Evolutionary conservation across 139 green algal genomes (phyloP).

Genomic region (Volvox reticuliferus): DNA sequence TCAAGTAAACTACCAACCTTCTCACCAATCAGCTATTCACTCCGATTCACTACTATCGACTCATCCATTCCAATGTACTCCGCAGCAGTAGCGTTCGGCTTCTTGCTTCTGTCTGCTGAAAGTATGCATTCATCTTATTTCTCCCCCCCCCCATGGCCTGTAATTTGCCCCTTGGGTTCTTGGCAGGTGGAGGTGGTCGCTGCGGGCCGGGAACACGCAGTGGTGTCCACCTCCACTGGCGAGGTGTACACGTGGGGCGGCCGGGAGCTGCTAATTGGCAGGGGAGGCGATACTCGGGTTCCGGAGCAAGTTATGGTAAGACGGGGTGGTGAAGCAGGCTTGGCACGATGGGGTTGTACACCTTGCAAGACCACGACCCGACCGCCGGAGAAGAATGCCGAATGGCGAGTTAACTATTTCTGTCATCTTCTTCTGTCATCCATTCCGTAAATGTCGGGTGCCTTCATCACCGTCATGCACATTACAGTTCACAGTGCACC

Average conservation of each 20-base stretch:
- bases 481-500: too few relatives aligned
- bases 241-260: constrained; percentile 61
- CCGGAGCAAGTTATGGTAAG: constrained; percentile 20
- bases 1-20: neutral
- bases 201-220: constrained; percentile 66
- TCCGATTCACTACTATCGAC: neutral
- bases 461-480: too few relatives aligned
- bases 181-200: constrained; percentile 58
- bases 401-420: too few relatives aligned
- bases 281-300: neutral
- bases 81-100: neutral
- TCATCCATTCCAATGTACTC: neutral
- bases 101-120: neutral
- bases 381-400: too few relatives aligned
- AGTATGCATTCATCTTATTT: neutral
- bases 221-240: constrained; percentile 63
- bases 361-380: neutral
- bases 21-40: neutral
- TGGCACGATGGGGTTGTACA: neutral
- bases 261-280: constrained; percentile 39
- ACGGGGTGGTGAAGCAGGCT: neutral
- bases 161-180: neutral
- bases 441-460: too few relatives aligned
- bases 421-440: too few relatives aligned
- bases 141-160: neutral